Evolutionary conservation across 2,329 filamentous ascomycete species (phyloP), one percentile per base, ranked within the genome.

Genomic region (Westerdykella sp.): DNA sequence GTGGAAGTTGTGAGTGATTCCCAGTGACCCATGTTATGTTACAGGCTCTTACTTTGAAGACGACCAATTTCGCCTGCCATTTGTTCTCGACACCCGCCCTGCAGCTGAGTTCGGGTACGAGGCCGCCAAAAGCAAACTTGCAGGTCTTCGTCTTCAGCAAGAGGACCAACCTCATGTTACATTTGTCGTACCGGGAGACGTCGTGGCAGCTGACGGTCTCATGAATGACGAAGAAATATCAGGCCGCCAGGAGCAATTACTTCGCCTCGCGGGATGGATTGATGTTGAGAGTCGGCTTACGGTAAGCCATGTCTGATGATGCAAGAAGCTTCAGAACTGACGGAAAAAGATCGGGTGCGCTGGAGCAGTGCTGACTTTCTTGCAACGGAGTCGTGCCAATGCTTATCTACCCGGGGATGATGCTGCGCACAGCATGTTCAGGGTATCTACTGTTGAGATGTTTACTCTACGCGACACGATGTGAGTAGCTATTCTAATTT

Each of bases 331-430:
- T 25, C 15, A 37, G 44, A 32, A 22, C 43, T 50, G 35, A 58
- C n/a, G 40, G 5, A 43, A 4, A n/a, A 44, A 82, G 71, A 73
- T 95, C 38, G 86, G 87, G 3, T 97, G 93, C 66, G 85, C 84
- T 21, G 88, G 90, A n/a, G 90, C 90, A 21, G 70, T 97, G 2
- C 69, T 97, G n/a, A 77, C 78, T 5, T 87, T 94, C 51, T 66
- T 96, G 18, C 80, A 87, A 54, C 80, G 87, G 41, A 77, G 81
- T 53, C 76, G 76, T 59, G 77, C 81, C 32, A 74, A 78, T 2
- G 75, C 80, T 30, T 83, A 80, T 55, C 69, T 84, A 2, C 78
- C 81, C 1, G 77, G 78, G 22, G 80, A 84, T 46, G 67, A 72
- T 12, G 72, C 73, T 23, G 73, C 74, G 2, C 62, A 69, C n/a